Evolutionary conservation across 1,284 basidiomycete species (phyloP), one percentile per base, ranked within the genome.

Genomic region (Pseudozyma hubeiensis): DNA sequence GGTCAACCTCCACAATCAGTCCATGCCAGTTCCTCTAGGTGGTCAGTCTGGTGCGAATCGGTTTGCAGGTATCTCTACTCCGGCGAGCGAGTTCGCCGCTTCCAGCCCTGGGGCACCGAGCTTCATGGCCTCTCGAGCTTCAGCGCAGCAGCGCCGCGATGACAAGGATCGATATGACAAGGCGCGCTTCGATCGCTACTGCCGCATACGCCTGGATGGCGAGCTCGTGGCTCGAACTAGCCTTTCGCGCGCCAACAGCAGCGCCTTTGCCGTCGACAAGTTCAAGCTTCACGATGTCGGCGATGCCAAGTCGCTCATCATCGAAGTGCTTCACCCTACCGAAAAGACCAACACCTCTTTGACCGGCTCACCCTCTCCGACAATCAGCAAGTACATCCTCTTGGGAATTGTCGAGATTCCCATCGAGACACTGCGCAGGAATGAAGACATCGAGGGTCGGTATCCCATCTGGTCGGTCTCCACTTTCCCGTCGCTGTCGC

Each of bases 361-460:
- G 30, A 30, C 64, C 24, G 60, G 64, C 34, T 58, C 60, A n/a
- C 50, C 63, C 2, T 53, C 58, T 19, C 35, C 46, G 13, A 30
- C 53, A 4, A 41, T 41, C 47, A 49, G 35, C 71, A 79, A 75
- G 55, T 67, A 61, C 48, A 41, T 56, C 19, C 55, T 79, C n/a
- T 45, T 80, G 10, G 80, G 80, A 16, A 37, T 73, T 6, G 78
- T 80, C 37, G 70, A 78, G 53, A 63, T 81, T 14, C 76, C 78
- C 14, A 62, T 81, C 44, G 75, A 80, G n/a, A 79, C 69, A 17
- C 40, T 80, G 46, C 62, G 74, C 16, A 61, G 80, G 11, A 78
- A 78, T n/a, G 80, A 81, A 53, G 75, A 77, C 19, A 47, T 81
- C 13, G 70, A 78, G 5, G 80, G 80, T 8, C 78, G 77, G 16